Evolutionary conservation across 148 eudicot genomes (phyloP), one percentile per base, ranked within the genome.

Genomic region (Suaeda aralocaspica): DNA sequence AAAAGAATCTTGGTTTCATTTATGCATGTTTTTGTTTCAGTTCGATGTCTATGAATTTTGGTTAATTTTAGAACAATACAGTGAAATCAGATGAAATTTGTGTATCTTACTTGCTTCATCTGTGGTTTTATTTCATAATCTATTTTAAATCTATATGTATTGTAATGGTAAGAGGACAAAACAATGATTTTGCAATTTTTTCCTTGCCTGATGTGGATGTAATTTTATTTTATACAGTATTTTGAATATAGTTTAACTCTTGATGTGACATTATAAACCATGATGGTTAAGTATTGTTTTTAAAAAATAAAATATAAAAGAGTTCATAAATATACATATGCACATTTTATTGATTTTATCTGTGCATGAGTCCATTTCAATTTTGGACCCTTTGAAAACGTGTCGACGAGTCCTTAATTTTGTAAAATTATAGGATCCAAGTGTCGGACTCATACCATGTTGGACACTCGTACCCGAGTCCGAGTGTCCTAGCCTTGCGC

Each of bases 161-260:
- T 61, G 45, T 61, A 21, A 34, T 33, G 8, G 3, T 33, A 31
- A 30, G 18, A 44, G 18, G n/a, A 1, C 42, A 4, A 57, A n/a
- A 41, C 8, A 8, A 36, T 36, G 41, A 8, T 36, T 36, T 36
- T 36, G 4, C 8, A 36, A 87, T 68, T 81, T 89, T 59, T 82
- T 82, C 8, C 41, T 3, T 3, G 41, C 41, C 8, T 36, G 41
- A 36, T 74, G 86, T 82, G 18, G 84, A 91, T 36, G 41, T 36
- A 36, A 36, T 14, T 14, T 13, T 51, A n/a, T 51, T 21, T 51
- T n/a, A n/a, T 21, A 4, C 0, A 1, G 6, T 21, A 36, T 36
- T 36, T 36, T 59, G n/a, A n/a, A n/a, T n/a, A n/a, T n/a, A n/a
- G n/a, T 36, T 36, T 36, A 36, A 36, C 41, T 36, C 41, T 36